Base-by-base conservation (phyloP, 2,329 filamentous ascomycete species). In the Fusarium xylarioides region DNA sequence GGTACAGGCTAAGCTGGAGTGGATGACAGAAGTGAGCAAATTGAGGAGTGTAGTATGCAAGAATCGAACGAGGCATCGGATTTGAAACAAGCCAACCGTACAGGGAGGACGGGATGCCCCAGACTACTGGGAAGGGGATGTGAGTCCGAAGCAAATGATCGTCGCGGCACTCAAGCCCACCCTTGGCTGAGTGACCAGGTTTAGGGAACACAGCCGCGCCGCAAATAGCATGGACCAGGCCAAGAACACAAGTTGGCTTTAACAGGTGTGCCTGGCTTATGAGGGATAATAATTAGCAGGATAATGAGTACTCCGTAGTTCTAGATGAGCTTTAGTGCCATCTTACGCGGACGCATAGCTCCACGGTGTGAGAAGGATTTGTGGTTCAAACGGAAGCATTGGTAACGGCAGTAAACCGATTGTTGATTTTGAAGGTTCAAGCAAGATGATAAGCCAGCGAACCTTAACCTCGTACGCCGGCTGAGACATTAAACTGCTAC, bases 91-190 rank as follows among this genome's bases (percentile, higher is more conserved):
- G 54, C 73, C 59, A 62, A 62, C 62, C 40, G 43, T 44, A 64
- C 52, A 63, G 50, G 61, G 62, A 76, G 67, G 73, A 77, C 69
- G 69, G 76, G 76, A 78, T 78, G 71, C 76, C 71, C 76, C 76
- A 78, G 76, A 78, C 64, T 72, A 59, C 63, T 75, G 73, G 73
- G 71, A 74, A 68, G 64, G 49, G 66, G 54, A 70, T 65, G 59
- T 47, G 50, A 71, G 57, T 52, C 53, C 69, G 58, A 71, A 69
- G 74, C 66, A 76, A 75, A 76, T 78, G 76, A 78, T 78, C 76
- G 73, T 74, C 76, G 63, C 76, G 76, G 76, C 73, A 78, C 66
- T 76, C 74, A 72, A 70, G 76, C 66, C 68, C 59, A 71, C 67
- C 73, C 64, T 44, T 67, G 66, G 32, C 64, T 56, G 40, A 38